Conservation (phyloP, 208 protist species). For the Acanthamoeba sp. region DNA sequence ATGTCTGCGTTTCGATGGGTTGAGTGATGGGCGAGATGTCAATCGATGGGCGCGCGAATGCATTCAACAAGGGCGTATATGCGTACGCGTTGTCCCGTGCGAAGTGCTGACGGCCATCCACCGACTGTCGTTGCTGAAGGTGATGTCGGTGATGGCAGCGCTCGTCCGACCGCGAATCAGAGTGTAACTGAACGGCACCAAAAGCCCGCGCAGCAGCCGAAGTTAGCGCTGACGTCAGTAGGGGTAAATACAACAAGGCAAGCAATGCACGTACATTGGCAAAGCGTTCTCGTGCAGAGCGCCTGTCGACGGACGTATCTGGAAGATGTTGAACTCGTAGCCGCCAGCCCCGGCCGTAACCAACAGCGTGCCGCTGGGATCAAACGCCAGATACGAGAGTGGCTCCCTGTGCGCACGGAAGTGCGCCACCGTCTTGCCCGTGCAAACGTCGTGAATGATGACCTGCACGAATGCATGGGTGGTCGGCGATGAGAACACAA, state of each 20-base stretch:
- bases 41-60: too few relatives aligned
- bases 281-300: neutral
- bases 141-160: neutral
- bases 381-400: constrained; percentile 39
- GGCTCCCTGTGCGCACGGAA: constrained; percentile 66
- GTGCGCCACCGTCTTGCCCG: constrained; percentile 57
- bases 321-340: constrained; percentile 72
- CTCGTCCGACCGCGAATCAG: neutral
- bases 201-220: too few relatives aligned
- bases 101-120: constrained; percentile 58
- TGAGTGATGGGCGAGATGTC: too few relatives aligned
- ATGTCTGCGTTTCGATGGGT: too few relatives aligned
- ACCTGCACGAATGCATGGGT: neutral
- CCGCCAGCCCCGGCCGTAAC: constrained; percentile 40
- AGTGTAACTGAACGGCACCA: neutral
- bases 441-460: constrained; percentile 49
- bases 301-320: neutral
- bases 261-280: constrained; percentile 9
- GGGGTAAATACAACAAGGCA: neutral
- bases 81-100: constrained; percentile 64
- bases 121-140: constrained; percentile 69
- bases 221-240: too few relatives aligned
- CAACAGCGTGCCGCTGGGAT: constrained; percentile 65
- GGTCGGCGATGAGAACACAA: neutral
- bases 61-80: neutral